Percentiles rank a stretch among this genome's conserved stretches.
phyloP scores from a whole-genome alignment of 495 filamentous ascomycete genomes.

The Talaromyces adpressus region DNA sequence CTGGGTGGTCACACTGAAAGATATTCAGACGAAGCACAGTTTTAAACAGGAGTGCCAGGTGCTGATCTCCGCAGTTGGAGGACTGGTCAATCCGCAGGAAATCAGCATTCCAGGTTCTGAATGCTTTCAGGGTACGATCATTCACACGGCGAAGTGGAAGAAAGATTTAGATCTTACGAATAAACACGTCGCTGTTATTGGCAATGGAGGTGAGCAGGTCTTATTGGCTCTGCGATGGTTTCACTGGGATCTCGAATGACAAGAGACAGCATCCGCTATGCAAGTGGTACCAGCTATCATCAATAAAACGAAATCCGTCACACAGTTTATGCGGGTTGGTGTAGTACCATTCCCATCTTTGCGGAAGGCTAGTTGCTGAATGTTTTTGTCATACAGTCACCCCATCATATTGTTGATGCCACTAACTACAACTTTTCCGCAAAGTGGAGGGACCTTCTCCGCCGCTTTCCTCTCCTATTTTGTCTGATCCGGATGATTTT shows the following conservation, averaged over 20 bases:
- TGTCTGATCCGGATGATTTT: not conserved
- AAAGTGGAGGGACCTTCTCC: slow-evolving; percentile 1
- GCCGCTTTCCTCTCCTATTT: not conserved
- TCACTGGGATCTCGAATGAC: not conserved
- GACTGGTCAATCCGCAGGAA: slow-evolving; percentile 36
- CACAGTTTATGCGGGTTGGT: slow-evolving; percentile 43
- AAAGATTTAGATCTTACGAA: slow-evolving; percentile 41
- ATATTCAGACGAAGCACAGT: slow-evolving; percentile 7
- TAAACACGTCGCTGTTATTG: slow-evolving; percentile 52
- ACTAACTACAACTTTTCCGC: not conserved
- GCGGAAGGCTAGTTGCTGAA: not conserved
- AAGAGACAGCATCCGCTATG: slow-evolving; percentile 16
- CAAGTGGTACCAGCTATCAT: slow-evolving; percentile 28
- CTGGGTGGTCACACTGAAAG: slow-evolving; percentile 12
- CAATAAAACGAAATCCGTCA: slow-evolving; percentile 38
- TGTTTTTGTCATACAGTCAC: not conserved
- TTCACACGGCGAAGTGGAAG: slow-evolving; percentile 55
- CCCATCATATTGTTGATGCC: not conserved
- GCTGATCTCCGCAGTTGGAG: slow-evolving; percentile 40
- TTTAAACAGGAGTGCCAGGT: slow-evolving; percentile 34
- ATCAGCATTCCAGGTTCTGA: slow-evolving; percentile 37
- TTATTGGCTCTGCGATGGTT: not conserved
- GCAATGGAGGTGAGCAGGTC: slow-evolving; percentile 23
- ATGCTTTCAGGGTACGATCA: slow-evolving; percentile 41
- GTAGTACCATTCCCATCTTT: not conserved